Base-by-base conservation (phyloP, 768 basidiomycete genomes). In the Boletus reticuloceps region DNA sequence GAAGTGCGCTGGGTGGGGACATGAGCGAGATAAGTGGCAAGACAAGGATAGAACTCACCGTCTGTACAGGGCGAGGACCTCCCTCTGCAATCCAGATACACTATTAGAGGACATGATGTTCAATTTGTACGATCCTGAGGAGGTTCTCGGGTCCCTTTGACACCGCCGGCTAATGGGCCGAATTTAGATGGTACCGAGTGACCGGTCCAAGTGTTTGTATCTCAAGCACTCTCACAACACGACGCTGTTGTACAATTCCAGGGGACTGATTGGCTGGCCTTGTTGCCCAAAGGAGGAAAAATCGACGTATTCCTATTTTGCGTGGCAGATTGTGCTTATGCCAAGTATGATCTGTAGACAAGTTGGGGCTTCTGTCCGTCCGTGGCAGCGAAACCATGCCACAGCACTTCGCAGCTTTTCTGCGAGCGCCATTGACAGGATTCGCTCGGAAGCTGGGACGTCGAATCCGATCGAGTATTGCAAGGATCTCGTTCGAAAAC, bases 401-500 rank as follows among this genome's bases (percentile, higher is more conserved):
- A 50, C 46, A 11, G 22, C 50, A 6, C 38, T 45, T 27, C 62
- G 64, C 40, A 22, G 12, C 42, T 59, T 66, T 51, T 61, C 60
- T 48, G 42, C 55, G 34, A 52, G 40, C 38, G 25, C 46, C 20
- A n/a, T n/a, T n/a, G n/a, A n/a, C 38, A 51, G n/a, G 27, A 46
- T 36, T 29, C 45, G 53, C 8, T 59, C 58, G 2, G 51, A 47
- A 14, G 58, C 60, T 32, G 69, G 67, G 46, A 58, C 62, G 22
- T 65, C 67, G 36, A 65, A 84, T 60, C 80, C 86, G 39, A 65
- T 71, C 16, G 76, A 76, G 42, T 91, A 91, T 65, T 94, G 91
- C 79, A 79, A 69, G 55, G 76, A 83, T 37, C 75, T 89, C 53
- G 86, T 94, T 50, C 84, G 78, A 56, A 88, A 83, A 72, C 82